Evolutionary conservation across 768 basidiomycete species (phyloP).

Genomic region (Coprinopsis strossmayeri): DNA sequence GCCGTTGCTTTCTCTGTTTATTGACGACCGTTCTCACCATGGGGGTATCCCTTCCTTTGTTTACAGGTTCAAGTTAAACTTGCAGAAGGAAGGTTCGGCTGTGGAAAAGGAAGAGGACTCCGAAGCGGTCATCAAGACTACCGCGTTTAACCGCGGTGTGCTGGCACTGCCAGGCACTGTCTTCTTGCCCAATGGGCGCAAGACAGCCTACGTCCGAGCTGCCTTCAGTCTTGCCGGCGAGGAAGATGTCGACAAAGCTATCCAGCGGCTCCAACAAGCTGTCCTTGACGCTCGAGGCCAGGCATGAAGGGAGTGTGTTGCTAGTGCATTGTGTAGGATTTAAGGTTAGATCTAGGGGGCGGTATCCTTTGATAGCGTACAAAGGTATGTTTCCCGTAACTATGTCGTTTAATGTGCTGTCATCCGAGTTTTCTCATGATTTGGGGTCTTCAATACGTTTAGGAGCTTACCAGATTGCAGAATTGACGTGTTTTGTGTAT

Average conservation of each 20-base stretch:
- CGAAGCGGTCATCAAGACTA: conserved; percentile 60
- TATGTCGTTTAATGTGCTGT: too few species aligned
- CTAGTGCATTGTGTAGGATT: too few species aligned
- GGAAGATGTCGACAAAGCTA: conserved; percentile 68
- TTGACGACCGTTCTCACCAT: not conserved
- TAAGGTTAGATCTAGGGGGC: too few species aligned
- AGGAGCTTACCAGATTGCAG: too few species aligned
- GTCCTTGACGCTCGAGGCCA: conserved; percentile 24
- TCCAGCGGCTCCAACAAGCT: conserved; percentile 48
- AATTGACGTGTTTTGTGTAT: too few species aligned
- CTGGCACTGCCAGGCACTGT: conserved; percentile 85
- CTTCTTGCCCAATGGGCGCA: conserved; percentile 68
- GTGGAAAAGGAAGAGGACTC: conserved; percentile 52
- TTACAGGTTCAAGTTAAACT: conserved; percentile 62
- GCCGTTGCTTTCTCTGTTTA: not conserved
- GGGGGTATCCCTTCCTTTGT: not conserved
- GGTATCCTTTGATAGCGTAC: too few species aligned
- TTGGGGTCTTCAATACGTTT: too few species aligned
- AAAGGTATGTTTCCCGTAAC: too few species aligned
- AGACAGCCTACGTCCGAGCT: conserved; percentile 73
- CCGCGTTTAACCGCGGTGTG: conserved; percentile 75
- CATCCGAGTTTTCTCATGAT: too few species aligned
- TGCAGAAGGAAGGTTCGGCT: conserved; percentile 24
- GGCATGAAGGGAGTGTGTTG: conserved; percentile 5
- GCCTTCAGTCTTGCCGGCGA: conserved; percentile 67